These are phyloP conservation scores for Trametes elegans DNA, from an alignment of 768 basidiomycete species.

Conservation along the genomic window DNA sequence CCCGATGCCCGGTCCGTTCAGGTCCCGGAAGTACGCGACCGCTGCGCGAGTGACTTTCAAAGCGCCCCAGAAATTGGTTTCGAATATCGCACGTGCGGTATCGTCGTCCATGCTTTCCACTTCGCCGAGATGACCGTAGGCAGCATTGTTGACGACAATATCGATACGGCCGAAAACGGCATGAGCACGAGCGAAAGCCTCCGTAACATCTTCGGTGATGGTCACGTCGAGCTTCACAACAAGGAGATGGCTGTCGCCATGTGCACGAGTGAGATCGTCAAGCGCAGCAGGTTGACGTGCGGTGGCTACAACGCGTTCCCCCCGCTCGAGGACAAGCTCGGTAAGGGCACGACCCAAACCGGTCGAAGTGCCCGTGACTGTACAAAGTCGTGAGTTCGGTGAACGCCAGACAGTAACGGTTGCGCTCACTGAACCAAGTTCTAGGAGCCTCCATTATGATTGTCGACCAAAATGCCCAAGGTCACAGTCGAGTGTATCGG, in stretches of 20 bases:
- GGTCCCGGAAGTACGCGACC: slow-evolving; percentile 35
- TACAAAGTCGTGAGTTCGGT: not conserved
- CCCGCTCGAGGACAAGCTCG: slow-evolving; percentile 22
- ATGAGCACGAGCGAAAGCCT: slow-evolving; percentile 20
- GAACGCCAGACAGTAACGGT: not conserved
- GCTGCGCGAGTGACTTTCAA: slow-evolving; percentile 32
- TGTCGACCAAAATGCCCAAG: too few relatives aligned
- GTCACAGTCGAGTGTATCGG: too few relatives aligned
- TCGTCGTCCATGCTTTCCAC: slow-evolving; percentile 21
- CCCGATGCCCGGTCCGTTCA: slow-evolving; percentile 33
- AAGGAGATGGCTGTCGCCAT: slow-evolving; percentile 17
- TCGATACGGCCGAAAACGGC: slow-evolving; percentile 24
- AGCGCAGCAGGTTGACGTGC: slow-evolving; percentile 24
- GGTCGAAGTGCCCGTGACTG: slow-evolving; percentile 28
- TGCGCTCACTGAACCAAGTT: slow-evolving; percentile 22
- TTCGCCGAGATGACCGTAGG: slow-evolving; percentile 17
- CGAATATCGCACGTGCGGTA: slow-evolving; percentile 20
- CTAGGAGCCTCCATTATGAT: not conserved
- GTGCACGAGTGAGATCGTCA: slow-evolving; percentile 20
- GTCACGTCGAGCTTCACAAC: slow-evolving; percentile 27
- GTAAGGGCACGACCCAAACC: slow-evolving; percentile 27
- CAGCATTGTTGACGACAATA: slow-evolving; percentile 31
- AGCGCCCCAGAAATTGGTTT: slow-evolving; percentile 30
- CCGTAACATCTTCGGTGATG: slow-evolving; percentile 4
- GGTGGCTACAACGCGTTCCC: slow-evolving; percentile 27